Evolutionary conservation across 2,329 filamentous ascomycete genomes (phyloP), one percentile per base, ranked within the genome.

Genomic region (Stachybotrys echinatus): DNA sequence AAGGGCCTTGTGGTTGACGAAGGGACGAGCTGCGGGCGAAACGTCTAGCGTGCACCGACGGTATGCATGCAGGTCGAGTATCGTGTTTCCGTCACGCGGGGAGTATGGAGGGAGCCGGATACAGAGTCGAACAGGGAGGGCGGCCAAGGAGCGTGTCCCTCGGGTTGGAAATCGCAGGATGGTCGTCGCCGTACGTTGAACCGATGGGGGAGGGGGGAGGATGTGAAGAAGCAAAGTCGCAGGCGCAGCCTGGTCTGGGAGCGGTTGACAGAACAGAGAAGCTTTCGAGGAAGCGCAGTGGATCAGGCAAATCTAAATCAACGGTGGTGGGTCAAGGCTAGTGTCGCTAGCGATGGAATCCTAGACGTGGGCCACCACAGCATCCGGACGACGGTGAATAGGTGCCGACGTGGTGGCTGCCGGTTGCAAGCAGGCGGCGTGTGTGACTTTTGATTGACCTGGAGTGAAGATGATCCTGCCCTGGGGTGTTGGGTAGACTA

Each of bases 321-420:
- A 44, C 23, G 38, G 31, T 47, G 39, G 27, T 38, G 37, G 12
- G 45, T 49, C 46, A 42, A 46, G 51, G 42, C 43, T 52, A 48
- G 49, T 47, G 45, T 51, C 31, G 49, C 31, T 40, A 48, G 45
- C 40, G 47, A 52, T 37, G 27, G 45, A 31, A 47, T 22, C 48
- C 42, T 21, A 34, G 38, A 34, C 27, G 27, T 34, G 27, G 27
- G 10, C 27, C 10, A 14, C 27, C 3, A 34, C 27, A 14, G 27
- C 27, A 10, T 34, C 27, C 27, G 14, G 14, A 34, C 27, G 27
- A 34, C 27, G 14, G 27, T 34, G 27, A 34, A 34, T 34, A 14
- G 27, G 10, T 34, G 27, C 27, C 27, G 27, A 8, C 14, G 27
- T 14, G 27, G 14, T 8, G 14, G 27, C 27, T 34, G n/a, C n/a